A percentile compares a stretch with the other conserved stretches of the same genome.
Evolutionary conservation across 345 rosid species (phyloP).

Genomic region (Dimocarpus longan): DNA sequence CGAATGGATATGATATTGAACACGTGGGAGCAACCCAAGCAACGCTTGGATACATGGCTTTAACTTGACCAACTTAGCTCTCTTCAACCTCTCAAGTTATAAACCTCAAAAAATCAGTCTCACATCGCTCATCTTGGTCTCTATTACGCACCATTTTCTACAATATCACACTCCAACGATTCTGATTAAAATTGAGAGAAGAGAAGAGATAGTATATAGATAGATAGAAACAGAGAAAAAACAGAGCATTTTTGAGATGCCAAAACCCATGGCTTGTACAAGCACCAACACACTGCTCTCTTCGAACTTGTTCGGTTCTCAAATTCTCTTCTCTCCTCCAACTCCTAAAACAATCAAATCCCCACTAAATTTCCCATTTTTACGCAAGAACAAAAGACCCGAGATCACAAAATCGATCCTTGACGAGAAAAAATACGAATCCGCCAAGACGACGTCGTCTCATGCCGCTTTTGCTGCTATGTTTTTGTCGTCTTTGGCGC

Average conservation of each 20-base stretch:
- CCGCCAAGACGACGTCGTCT: conserved; percentile 27
- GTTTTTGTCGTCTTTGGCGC: conserved; percentile 47
- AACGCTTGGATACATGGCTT: conserved; percentile 35
- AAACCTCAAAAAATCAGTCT: neutral
- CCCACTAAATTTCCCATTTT: conserved; percentile 26
- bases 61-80: conserved; percentile 16
- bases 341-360: conserved; percentile 53
- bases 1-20: conserved; percentile 37
- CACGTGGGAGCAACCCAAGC: conserved; percentile 51
- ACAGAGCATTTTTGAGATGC: neutral
- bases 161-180: neutral
- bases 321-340: conserved; percentile 45
- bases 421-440: conserved; percentile 10
- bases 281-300: conserved; percentile 41
- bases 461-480: conserved; percentile 53
- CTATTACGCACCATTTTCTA: neutral
- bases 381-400: conserved; percentile 17
- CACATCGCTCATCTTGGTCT: neutral
- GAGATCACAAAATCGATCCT: conserved; percentile 29
- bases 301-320: conserved; percentile 46
- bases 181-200: neutral
- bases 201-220: neutral
- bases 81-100: conserved; percentile 1
- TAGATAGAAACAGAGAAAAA: neutral
- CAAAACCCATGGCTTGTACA: conserved; percentile 37